A percentile compares a stretch with the other conserved stretches of the same genome.
Evolutionary conservation across 169 alveolate species (phyloP).

Genomic region (Plasmodium ovale): DNA sequence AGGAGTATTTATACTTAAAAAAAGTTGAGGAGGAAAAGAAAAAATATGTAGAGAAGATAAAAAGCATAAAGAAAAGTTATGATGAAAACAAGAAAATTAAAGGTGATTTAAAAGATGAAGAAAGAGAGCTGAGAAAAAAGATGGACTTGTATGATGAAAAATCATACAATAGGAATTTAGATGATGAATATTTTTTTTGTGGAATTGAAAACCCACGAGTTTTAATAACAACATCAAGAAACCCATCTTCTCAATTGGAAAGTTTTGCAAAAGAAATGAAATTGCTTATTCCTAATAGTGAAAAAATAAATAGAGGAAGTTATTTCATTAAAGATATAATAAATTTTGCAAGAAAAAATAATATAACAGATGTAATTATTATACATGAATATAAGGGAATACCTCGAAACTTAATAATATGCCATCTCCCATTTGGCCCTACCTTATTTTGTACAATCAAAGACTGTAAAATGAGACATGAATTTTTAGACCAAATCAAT

Average conservation of each 20-base stretch:
- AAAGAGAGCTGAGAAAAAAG: constrained; percentile 86
- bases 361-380: constrained; percentile 94
- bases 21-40: constrained; percentile 92
- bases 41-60: constrained; percentile 88
- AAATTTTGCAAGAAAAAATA: constrained; percentile 93
- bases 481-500: constrained; percentile 95
- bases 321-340: constrained; percentile 95
- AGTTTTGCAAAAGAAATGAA: constrained; percentile 97
- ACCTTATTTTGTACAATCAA: constrained; percentile 97
- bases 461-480: constrained; percentile 97
- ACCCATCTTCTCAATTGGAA: constrained; percentile 95
- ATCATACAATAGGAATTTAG: constrained; percentile 89
- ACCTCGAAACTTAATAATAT: constrained; percentile 98
- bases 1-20: constrained; percentile 95
- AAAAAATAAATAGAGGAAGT: constrained; percentile 97
- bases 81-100: constrained; percentile 91
- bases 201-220: constrained; percentile 95
- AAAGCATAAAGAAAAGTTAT: constrained; percentile 90
- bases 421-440: constrained; percentile 99
- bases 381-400: constrained; percentile 91
- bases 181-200: constrained; percentile 92
- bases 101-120: constrained; percentile 88
- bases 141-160: constrained; percentile 90
- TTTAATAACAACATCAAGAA: constrained; percentile 96
- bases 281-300: constrained; percentile 95